phyloP scores from a whole-genome alignment of 1,284 basidiomycete genomes.

The Rhodotorula sp. region DNA sequence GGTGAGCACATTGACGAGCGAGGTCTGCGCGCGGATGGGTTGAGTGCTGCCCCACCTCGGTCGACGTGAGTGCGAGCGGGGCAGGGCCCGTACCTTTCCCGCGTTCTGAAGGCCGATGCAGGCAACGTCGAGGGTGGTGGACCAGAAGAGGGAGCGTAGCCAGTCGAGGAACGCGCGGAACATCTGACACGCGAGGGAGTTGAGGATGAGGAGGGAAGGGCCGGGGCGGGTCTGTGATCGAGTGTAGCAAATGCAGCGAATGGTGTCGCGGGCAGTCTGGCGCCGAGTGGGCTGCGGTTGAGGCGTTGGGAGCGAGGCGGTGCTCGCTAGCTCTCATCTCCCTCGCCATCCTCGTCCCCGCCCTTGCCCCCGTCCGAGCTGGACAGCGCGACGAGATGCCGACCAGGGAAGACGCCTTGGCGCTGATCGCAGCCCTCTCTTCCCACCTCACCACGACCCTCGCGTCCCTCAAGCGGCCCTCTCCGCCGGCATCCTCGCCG shows the following conservation, averaged over 20 bases:
- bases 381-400: background rate
- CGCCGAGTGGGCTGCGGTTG: too few relatives aligned
- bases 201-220: background rate
- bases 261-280: too few relatives aligned
- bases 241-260: background rate
- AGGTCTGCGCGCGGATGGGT: slow-evolving; percentile 37
- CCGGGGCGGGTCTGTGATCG: too few relatives aligned
- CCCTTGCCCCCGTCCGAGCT: background rate
- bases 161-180: slow-evolving; percentile 63
- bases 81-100: slow-evolving; percentile 47
- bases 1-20: slow-evolving; percentile 48
- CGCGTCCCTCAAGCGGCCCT: background rate
- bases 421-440: background rate
- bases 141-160: slow-evolving; percentile 69
- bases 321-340: background rate
- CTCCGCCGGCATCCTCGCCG: slow-evolving; percentile 1
- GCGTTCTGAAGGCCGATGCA: slow-evolving; percentile 81
- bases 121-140: slow-evolving; percentile 86
- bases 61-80: background rate
- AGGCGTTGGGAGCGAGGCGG: background rate
- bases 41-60: background rate
- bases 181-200: slow-evolving; percentile 53
- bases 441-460: background rate
- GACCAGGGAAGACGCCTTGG: background rate
- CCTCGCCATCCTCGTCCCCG: too few relatives aligned